phyloP scores from a whole-genome alignment of 1,284 basidiomycete genomes.

The Wolfiporia cocos region DNA sequence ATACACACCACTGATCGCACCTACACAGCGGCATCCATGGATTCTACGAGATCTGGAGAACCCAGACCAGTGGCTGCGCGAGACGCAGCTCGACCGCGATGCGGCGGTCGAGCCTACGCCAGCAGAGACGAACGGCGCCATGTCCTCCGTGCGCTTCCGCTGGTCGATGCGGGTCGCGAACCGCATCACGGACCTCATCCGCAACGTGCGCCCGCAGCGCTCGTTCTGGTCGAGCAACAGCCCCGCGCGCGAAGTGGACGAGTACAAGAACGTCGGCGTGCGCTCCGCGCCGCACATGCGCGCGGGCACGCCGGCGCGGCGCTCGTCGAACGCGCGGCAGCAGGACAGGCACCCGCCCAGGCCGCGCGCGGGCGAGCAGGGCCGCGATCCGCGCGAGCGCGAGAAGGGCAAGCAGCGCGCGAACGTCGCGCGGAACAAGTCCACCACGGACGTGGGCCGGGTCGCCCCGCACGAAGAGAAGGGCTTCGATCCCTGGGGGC shows the following conservation, averaged over 20 bases:
- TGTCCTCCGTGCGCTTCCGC: slow-evolving; percentile 53
- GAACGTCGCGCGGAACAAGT: slow-evolving; percentile 18
- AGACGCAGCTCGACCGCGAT: slow-evolving; percentile 61
- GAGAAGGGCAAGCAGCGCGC: slow-evolving; percentile 17
- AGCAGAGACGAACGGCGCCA: slow-evolving; percentile 78
- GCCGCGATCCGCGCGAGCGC: slow-evolving; percentile 11
- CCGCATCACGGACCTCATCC: slow-evolving; percentile 37
- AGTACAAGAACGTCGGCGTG: slow-evolving; percentile 25
- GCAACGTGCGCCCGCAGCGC: slow-evolving; percentile 33
- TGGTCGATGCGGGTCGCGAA: slow-evolving; percentile 30
- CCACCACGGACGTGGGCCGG: slow-evolving; percentile 19
- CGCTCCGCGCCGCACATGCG: slow-evolving; percentile 22
- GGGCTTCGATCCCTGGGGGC: slow-evolving; percentile 13
- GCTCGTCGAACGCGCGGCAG: too few species aligned
- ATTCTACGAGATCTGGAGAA: slow-evolving; percentile 71
- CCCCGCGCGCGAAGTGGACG: slow-evolving; percentile 20
- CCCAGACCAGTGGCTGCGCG: slow-evolving; percentile 72
- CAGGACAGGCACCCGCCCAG: not conserved
- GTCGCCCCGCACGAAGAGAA: slow-evolving; percentile 7
- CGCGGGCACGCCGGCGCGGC: slow-evolving; percentile 12
- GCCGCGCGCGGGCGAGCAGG: not conserved
- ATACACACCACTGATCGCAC: not conserved
- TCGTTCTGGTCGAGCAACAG: slow-evolving; percentile 25
- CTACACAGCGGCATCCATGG: slow-evolving; percentile 62
- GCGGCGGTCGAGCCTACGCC: slow-evolving; percentile 66